phyloP scores from a whole-genome alignment of 495 filamentous ascomycete genomes.

The Talaromyces trachyspermus region DNA sequence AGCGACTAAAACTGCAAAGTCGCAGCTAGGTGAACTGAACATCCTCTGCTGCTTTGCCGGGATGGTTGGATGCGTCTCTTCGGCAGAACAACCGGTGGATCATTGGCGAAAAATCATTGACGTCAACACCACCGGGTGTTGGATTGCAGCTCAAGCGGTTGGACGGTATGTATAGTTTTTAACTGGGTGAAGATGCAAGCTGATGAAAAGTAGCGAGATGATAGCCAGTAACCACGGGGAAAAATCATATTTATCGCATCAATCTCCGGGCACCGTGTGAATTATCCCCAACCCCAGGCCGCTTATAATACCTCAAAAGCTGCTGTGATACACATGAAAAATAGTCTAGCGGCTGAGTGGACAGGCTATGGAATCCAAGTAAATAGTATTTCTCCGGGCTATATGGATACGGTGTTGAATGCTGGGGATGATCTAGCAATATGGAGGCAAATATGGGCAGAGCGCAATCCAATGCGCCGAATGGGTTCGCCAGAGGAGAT shows the following conservation, averaged over 20 bases:
- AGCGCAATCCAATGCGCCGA: slow-evolving; percentile 59
- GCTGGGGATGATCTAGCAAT: slow-evolving; percentile 52
- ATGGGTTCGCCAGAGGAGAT: slow-evolving; percentile 62
- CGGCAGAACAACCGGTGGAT: slow-evolving; percentile 43
- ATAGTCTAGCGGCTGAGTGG: slow-evolving; percentile 38
- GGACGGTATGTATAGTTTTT: slow-evolving; percentile 27
- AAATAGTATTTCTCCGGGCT: slow-evolving; percentile 65
- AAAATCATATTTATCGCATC: slow-evolving; percentile 58
- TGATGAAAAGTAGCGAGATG: slow-evolving; percentile 18
- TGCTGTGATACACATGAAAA: slow-evolving; percentile 25
- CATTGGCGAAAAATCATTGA: slow-evolving; percentile 54
- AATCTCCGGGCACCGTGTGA: slow-evolving; percentile 54
- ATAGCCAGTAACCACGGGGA: slow-evolving; percentile 35
- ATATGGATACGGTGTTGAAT: slow-evolving; percentile 78
- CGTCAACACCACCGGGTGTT: slow-evolving; percentile 60
- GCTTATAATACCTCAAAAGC: slow-evolving; percentile 40
- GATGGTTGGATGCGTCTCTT: slow-evolving; percentile 50
- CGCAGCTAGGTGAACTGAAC: slow-evolving; percentile 44
- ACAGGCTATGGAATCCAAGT: slow-evolving; percentile 55
- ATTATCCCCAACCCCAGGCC: slow-evolving; percentile 37
- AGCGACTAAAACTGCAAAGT: slow-evolving; percentile 31
- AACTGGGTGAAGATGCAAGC: no score
- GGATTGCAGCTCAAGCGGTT: slow-evolving; percentile 55
- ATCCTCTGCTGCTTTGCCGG: slow-evolving; percentile 61
- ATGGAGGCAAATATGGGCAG: slow-evolving; percentile 48